Conservation (phyloP, 2,329 filamentous ascomycete species). For the Colletotrichum sp. region DNA sequence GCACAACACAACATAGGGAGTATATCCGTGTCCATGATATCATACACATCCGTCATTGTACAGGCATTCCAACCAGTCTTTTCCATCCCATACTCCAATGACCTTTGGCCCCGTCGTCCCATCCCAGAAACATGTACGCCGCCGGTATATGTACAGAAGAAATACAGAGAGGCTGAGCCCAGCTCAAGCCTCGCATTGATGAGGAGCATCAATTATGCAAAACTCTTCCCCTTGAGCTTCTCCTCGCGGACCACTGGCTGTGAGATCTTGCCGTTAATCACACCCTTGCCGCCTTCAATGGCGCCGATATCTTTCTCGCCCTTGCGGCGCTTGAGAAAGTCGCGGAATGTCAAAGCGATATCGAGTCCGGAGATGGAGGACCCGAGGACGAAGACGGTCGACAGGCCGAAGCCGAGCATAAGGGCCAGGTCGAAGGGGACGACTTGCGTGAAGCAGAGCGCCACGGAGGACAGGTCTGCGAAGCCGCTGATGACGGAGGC, state of each 20-base stretch:
- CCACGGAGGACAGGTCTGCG: conserved; percentile 28
- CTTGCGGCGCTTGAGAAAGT: neutral
- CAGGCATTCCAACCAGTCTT: neutral
- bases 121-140: neutral
- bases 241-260: neutral
- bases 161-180: neutral
- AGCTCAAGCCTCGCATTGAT: neutral
- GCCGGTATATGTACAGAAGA: neutral
- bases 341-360: conserved; percentile 14
- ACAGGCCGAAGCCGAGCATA: conserved; percentile 27
- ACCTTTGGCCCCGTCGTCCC: neutral
- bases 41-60: neutral
- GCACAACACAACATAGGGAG: neutral
- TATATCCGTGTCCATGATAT: neutral
- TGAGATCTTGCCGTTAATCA: neutral
- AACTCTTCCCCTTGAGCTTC: neutral
- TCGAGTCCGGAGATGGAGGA: conserved; percentile 27
- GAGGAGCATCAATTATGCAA: neutral
- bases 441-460: conserved; percentile 31
- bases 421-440: conserved; percentile 31
- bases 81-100: neutral
- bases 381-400: conserved; percentile 26
- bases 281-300: neutral
- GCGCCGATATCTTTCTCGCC: neutral
- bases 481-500: conserved; percentile 31